These are phyloP conservation scores for Orobanche coerulescens DNA, from an alignment of 257 asterid genomes.

Conservation along the genomic window DNA sequence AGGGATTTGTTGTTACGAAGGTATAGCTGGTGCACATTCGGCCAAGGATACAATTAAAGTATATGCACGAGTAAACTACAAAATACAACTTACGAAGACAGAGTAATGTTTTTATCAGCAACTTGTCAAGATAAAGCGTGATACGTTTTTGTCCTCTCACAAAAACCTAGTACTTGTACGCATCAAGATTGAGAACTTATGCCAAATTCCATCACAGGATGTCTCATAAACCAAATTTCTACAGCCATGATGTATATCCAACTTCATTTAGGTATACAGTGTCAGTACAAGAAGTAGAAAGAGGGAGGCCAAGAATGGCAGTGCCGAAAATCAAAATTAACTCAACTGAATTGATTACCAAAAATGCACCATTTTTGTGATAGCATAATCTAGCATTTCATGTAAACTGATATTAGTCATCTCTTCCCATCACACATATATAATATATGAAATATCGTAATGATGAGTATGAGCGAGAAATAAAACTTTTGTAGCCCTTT, in stretches of 20 bases:
- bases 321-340: not conserved
- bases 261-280: not conserved
- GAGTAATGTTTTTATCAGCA: not conserved
- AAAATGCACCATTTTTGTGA: not conserved
- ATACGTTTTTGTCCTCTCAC: not conserved
- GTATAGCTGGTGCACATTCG: not conserved
- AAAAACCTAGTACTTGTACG: not conserved
- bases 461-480: not conserved
- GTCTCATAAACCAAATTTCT: not conserved
- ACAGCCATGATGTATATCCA: not conserved
- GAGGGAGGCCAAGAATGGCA: not conserved
- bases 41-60: not conserved
- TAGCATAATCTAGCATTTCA: not conserved
- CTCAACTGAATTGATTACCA: too few relatives aligned
- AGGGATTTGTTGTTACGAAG: not conserved
- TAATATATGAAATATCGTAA: not conserved
- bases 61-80: constrained; percentile 1
- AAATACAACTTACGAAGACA: not conserved
- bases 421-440: too few relatives aligned
- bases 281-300: not conserved
- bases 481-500: not conserved
- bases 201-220: constrained; percentile 1
- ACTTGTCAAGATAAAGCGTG: not conserved
- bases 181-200: not conserved
- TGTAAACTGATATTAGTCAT: not conserved